phyloP scores from a whole-genome alignment of 2,329 filamentous ascomycete species.

The Colletotrichum sp. region DNA sequence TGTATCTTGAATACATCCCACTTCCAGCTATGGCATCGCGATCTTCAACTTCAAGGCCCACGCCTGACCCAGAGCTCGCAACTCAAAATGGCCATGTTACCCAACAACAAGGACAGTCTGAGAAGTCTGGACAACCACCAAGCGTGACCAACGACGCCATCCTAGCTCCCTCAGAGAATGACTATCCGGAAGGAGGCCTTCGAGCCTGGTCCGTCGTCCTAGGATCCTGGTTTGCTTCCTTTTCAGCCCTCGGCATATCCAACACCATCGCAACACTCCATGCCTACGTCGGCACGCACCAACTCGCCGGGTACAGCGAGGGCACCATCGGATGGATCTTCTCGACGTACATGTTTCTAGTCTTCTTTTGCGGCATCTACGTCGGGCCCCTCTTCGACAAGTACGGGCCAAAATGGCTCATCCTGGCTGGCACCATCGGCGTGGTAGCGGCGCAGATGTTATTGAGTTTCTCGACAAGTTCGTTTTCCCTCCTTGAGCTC shows the following conservation, averaged over 20 bases:
- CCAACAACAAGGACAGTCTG: background rate
- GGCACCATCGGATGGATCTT: constrained; percentile 87
- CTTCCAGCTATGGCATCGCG: rapidly evolving
- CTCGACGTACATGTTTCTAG: constrained; percentile 81
- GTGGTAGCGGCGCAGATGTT: constrained; percentile 69
- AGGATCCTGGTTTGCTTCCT: constrained; percentile 79
- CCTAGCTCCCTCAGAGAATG: constrained; percentile 37
- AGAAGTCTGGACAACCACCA: background rate
- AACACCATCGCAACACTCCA: constrained; percentile 82
- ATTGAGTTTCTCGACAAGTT: constrained; percentile 73
- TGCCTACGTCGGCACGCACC: constrained; percentile 75
- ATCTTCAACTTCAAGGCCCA: background rate
- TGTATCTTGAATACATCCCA: background rate
- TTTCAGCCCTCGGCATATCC: constrained; percentile 78
- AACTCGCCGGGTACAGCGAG: constrained; percentile 70
- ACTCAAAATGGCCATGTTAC: rapidly evolving
- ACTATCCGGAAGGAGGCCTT: constrained; percentile 82
- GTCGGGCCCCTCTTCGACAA: constrained; percentile 89
- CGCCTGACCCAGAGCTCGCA: background rate
- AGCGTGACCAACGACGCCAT: background rate
- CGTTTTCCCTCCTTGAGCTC: constrained; percentile 22
- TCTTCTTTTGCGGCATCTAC: constrained; percentile 85
- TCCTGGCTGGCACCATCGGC: constrained; percentile 70
- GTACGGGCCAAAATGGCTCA: constrained; percentile 76
- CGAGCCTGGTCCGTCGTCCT: constrained; percentile 85